These are phyloP conservation scores for Aspergillus chevalieri DNA, from an alignment of 2,329 filamentous ascomycete species.

Conservation along the genomic window DNA sequence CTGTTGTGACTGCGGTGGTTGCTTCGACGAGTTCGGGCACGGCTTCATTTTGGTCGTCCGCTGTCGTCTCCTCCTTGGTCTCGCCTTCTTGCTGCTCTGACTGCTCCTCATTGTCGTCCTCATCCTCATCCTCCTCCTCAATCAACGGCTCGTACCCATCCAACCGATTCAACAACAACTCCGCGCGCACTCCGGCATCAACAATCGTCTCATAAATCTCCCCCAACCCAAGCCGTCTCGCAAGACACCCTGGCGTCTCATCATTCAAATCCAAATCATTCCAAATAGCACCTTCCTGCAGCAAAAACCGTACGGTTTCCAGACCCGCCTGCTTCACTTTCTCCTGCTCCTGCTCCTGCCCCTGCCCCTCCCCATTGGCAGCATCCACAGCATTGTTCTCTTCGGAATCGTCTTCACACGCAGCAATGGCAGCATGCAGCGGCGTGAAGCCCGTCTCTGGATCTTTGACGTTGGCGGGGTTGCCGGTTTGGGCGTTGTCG, in stretches of 20 bases:
- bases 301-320: constrained; percentile 66
- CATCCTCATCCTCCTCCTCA: constrained; percentile 40
- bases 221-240: constrained; percentile 59
- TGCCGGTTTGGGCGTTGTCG: constrained; percentile 39
- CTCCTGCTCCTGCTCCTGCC: constrained; percentile 16
- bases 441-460: constrained; percentile 79
- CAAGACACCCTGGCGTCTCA: constrained; percentile 89
- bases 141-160: constrained; percentile 70
- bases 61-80: constrained; percentile 16
- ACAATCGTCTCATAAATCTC: constrained; percentile 77
- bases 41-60: constrained; percentile 18
- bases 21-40: constrained; percentile 20
- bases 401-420: constrained; percentile 47
- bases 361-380: constrained; percentile 15
- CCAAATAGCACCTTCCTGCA: constrained; percentile 91
- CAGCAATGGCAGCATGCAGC: constrained; percentile 82
- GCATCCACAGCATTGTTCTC: constrained; percentile 13
- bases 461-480: constrained; percentile 71
- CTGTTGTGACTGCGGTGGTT: constrained; percentile 6
- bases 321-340: constrained; percentile 53
- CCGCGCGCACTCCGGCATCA: constrained; percentile 82
- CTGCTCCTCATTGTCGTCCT: constrained; percentile 23
- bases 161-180: constrained; percentile 75
- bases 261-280: constrained; percentile 83
- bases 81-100: constrained; percentile 25